A percentile compares a stretch with the other conserved stretches of the same genome.
Evolutionary conservation across 345 rosid species (phyloP).

Genomic region (Sonneratia caseolaris): DNA sequence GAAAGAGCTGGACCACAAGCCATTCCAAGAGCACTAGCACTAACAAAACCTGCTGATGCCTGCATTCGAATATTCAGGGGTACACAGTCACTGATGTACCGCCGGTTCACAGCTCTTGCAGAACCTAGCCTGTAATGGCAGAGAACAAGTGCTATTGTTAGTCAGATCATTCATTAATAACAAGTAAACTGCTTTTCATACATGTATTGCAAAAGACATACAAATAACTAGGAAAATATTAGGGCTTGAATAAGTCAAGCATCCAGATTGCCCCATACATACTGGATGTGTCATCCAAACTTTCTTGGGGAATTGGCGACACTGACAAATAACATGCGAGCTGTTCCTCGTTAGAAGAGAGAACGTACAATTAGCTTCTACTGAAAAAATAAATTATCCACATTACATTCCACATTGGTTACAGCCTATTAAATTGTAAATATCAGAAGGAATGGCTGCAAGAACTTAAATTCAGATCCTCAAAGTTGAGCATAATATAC

Average conservation of each 20-base stretch:
- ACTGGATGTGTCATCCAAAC: not conserved
- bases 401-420: not conserved
- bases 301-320: not conserved
- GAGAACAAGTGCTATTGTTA: conserved; percentile 6
- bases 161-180: not conserved
- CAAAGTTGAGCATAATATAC: not conserved
- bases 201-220: not conserved
- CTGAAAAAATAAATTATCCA: not conserved
- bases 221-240: not conserved
- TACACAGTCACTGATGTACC: conserved; percentile 95
- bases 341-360: not conserved
- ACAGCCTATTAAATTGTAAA: not conserved
- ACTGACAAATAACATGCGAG: not conserved
- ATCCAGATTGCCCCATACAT: not conserved
- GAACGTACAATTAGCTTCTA: not conserved
- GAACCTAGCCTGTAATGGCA: conserved; percentile 71
- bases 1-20: conserved; percentile 99
- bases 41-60: conserved; percentile 98
- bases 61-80: conserved; percentile 86
- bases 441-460: not conserved
- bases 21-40: conserved; percentile 99
- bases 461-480: not conserved
- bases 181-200: not conserved
- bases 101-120: conserved; percentile 97
- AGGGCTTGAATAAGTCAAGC: not conserved